phyloP scores from a whole-genome alignment of 768 basidiomycete species.

The Boletellus sp. region DNA sequence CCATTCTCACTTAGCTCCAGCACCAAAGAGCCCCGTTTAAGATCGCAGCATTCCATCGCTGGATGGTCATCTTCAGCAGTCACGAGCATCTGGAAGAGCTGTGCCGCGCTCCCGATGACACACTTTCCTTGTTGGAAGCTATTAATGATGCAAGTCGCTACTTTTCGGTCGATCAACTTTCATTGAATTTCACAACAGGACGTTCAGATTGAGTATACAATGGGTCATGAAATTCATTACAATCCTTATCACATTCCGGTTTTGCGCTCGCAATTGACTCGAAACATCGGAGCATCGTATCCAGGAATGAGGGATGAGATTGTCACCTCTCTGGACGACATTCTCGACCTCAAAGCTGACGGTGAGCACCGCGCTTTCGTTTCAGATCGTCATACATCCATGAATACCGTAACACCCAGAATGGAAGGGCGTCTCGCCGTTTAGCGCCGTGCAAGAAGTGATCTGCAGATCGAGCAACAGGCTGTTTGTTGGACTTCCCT shows the following conservation, averaged over 20 bases:
- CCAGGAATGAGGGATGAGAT: conserved; percentile 47
- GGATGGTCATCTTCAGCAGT: conserved; percentile 38
- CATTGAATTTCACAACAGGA: conserved; percentile 22
- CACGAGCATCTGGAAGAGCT: conserved; percentile 36
- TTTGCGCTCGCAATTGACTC: conserved; percentile 30
- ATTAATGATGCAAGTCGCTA: conserved; percentile 32
- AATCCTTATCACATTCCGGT: conserved; percentile 28
- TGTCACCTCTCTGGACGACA: conserved; percentile 35
- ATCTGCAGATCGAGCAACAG: conserved; percentile 43
- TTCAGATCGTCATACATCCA: neutral
- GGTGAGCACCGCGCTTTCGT: conserved; percentile 3
- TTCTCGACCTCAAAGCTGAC: conserved; percentile 24
- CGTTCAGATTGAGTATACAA: conserved; percentile 35
- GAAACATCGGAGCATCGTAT: conserved; percentile 38
- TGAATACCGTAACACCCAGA: conserved; percentile 24
- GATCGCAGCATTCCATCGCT: conserved; percentile 23
- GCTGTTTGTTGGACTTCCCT: conserved; percentile 44
- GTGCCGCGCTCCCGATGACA: conserved; percentile 36
- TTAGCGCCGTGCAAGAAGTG: conserved; percentile 29
- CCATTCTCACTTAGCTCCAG: conserved; percentile 8
- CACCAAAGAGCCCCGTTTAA: conserved; percentile 29
- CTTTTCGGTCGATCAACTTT: neutral
- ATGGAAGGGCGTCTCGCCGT: conserved; percentile 34
- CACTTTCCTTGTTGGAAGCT: conserved; percentile 21
- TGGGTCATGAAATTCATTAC: conserved; percentile 30